phyloP scores from a whole-genome alignment of 768 basidiomycete species.

The Termitomyces sp. region DNA sequence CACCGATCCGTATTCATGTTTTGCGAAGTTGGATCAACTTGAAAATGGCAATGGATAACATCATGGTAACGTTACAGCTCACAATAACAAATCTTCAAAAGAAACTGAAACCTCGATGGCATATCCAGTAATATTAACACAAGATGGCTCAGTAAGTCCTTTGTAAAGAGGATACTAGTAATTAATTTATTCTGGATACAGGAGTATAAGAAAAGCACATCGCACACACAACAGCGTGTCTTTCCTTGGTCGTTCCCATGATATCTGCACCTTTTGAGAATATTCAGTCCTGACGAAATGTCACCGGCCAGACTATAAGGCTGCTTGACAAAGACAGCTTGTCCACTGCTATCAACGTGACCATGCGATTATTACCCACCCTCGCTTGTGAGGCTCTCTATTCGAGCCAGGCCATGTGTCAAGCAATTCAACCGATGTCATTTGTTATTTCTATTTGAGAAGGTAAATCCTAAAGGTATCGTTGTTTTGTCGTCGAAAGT shows the following conservation, averaged over 20 bases:
- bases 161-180: no score
- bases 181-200: no score
- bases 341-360: neutral
- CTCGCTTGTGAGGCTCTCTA: neutral
- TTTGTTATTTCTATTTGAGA: neutral
- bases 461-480: neutral
- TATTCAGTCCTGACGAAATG: no score
- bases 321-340: neutral
- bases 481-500: neutral
- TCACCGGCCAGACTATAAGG: no score
- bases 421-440: neutral
- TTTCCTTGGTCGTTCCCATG: no score
- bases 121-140: no score
- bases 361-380: neutral
- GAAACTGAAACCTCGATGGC: no score
- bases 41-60: constrained; percentile 69
- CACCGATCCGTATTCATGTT: neutral
- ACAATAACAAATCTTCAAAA: constrained; percentile 43
- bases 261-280: no score
- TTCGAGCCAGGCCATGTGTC: neutral
- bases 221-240: no score
- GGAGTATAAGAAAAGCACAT: no score
- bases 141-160: neutral
- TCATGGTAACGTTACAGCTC: constrained; percentile 76
- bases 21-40: constrained; percentile 67